Conservation (phyloP, 2,329 filamentous ascomycete species). For the Aspergillus sp. region DNA sequence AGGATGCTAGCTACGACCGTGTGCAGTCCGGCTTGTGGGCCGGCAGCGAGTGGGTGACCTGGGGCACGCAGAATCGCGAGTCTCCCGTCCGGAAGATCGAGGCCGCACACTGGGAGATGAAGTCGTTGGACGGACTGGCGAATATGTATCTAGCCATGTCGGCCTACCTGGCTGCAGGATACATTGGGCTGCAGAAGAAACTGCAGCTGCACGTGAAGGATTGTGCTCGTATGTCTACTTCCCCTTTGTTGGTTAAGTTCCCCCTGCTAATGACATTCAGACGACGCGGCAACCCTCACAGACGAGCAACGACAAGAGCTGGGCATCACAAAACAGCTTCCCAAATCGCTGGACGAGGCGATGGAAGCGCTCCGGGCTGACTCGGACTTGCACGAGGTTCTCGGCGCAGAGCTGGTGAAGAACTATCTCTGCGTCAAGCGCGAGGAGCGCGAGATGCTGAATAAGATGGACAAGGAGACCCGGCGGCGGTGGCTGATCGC, state of each 20-base stretch:
- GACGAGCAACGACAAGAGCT: constrained; percentile 27
- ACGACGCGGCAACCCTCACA: constrained; percentile 33
- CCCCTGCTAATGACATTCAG: constrained; percentile 12
- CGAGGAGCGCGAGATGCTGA: constrained; percentile 30
- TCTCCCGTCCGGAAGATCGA: constrained; percentile 67
- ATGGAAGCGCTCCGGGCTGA: constrained; percentile 31
- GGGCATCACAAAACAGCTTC: constrained; percentile 37
- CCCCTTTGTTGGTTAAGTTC: neutral
- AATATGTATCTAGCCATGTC: constrained; percentile 72
- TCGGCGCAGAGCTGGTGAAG: constrained; percentile 27
- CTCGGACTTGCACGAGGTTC: constrained; percentile 21
- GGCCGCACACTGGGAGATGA: constrained; percentile 72
- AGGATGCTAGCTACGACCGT: constrained; percentile 66
- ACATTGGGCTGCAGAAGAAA: constrained; percentile 49
- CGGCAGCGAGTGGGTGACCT: constrained; percentile 73
- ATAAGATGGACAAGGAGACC: constrained; percentile 28
- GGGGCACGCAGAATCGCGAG: constrained; percentile 81
- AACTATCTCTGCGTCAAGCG: constrained; percentile 32
- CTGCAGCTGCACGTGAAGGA: constrained; percentile 28
- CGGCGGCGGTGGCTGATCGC: constrained; percentile 37
- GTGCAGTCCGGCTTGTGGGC: constrained; percentile 70
- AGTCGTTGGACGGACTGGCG: constrained; percentile 73
- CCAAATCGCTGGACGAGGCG: constrained; percentile 34
- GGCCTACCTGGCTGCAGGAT: constrained; percentile 60
- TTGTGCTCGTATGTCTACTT: constrained; percentile 28